Conservation (phyloP, 2,329 filamentous ascomycete genomes). For the Cercospora berteroae region DNA sequence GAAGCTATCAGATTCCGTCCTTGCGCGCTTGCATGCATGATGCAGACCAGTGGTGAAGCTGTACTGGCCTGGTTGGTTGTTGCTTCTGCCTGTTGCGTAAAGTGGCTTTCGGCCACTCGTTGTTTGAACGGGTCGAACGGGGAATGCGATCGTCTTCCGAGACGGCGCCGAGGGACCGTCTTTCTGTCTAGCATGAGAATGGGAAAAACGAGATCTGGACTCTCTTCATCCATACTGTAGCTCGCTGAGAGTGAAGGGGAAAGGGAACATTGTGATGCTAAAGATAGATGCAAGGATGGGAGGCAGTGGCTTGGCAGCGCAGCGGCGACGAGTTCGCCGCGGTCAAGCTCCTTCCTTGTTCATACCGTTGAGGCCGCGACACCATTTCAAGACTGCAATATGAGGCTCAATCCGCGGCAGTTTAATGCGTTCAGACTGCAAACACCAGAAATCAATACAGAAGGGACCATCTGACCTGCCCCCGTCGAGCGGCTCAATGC, state of each 20-base stretch:
- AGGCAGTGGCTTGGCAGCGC: background rate
- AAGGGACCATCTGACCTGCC: background rate
- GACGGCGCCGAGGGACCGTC: background rate
- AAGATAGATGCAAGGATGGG: background rate
- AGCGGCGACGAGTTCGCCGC: background rate
- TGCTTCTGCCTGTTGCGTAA: background rate
- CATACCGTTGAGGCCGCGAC: background rate
- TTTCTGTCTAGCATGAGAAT: background rate
- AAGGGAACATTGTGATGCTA: background rate
- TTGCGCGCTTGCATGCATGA: background rate
- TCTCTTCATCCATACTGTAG: background rate
- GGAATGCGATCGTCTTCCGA: background rate
- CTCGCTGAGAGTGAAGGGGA: background rate
- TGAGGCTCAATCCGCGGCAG: background rate
- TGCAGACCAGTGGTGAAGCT: background rate
- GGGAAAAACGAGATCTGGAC: background rate
- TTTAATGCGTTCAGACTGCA: background rate
- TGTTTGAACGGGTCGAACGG: background rate
- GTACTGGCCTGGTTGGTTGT: background rate
- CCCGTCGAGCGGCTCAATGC: background rate
- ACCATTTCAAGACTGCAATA: background rate
- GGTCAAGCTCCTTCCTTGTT: background rate
- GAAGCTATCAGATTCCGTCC: background rate
- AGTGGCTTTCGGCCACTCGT: background rate
- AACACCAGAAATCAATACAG: background rate